Evolutionary conservation across 1,284 basidiomycete species (phyloP).

Genomic region (Austroboletus novae-zelandiae): DNA sequence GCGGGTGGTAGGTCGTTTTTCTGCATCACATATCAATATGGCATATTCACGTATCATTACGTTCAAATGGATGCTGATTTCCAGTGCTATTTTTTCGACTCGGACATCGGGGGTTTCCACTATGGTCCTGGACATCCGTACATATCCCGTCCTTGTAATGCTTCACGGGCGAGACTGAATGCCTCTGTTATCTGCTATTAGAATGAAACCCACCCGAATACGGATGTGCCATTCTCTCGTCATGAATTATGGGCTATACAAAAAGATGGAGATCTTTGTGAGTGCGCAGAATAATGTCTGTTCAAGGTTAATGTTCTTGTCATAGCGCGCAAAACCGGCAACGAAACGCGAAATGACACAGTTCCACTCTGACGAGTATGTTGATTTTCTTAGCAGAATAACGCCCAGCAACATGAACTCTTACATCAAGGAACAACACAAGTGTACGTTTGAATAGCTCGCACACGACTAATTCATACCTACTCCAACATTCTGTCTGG

Average conservation of each 20-base stretch:
- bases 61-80: constrained; percentile 5
- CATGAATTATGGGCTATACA: constrained; percentile 98
- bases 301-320: constrained; percentile 1
- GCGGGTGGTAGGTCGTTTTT: constrained; percentile 68
- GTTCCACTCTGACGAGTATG: constrained; percentile 93
- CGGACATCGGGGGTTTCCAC: constrained; percentile 97
- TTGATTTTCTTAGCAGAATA: constrained; percentile 84
- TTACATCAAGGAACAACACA: constrained; percentile 93
- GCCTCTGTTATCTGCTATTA: constrained; percentile 27
- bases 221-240: constrained; percentile 99
- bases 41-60: constrained; percentile 2
- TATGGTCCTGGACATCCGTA: constrained; percentile 94
- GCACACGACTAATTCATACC: background rate
- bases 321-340: constrained; percentile 94
- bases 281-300: constrained; percentile 33
- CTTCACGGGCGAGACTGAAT: background rate
- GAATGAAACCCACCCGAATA: constrained; percentile 96
- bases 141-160: constrained; percentile 22
- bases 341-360: constrained; percentile 98
- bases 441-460: constrained; percentile 59
- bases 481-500: background rate
- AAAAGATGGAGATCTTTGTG: constrained; percentile 97
- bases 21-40: background rate
- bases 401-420: constrained; percentile 85
- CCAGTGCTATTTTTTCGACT: constrained; percentile 97